These are phyloP conservation scores for Coemansia sp. DNA, from an alignment of 192 early-diverging fungal genomes.

Conservation along the genomic window DNA sequence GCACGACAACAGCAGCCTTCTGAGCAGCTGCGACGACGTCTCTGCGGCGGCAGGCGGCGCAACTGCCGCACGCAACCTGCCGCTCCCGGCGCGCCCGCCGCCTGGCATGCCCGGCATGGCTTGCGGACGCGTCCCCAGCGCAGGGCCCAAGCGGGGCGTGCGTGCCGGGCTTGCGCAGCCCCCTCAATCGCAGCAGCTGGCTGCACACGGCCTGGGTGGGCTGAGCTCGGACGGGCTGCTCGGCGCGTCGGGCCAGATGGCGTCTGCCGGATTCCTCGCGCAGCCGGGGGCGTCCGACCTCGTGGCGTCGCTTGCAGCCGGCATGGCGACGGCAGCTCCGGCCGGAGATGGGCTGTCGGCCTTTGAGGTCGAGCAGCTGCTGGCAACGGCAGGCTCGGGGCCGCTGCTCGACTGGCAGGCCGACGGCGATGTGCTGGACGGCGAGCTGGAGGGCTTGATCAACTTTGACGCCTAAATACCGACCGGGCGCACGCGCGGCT, in stretches of 20 bases:
- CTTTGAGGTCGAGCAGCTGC: constrained; percentile 21
- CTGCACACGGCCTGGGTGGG: not conserved
- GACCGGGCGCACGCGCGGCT: too few relatives aligned
- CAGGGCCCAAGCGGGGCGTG: not conserved
- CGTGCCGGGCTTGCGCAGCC: not conserved
- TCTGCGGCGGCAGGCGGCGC: not conserved
- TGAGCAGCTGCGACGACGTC: constrained; percentile 15
- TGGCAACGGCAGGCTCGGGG: constrained; percentile 7
- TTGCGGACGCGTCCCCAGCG: constrained; percentile 6
- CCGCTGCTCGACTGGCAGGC: constrained; percentile 31
- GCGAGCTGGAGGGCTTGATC: constrained; percentile 50
- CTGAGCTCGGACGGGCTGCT: not conserved
- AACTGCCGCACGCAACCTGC: not conserved
- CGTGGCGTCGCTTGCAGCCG: constrained; percentile 5
- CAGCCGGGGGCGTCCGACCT: not conserved
- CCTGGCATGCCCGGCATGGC: constrained; percentile 32
- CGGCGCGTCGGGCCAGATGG: too few relatives aligned
- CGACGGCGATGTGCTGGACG: constrained; percentile 37
- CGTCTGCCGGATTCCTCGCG: too few relatives aligned
- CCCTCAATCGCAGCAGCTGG: not conserved
- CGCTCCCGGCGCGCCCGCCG: constrained; percentile 21
- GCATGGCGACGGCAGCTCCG: constrained; percentile 35
- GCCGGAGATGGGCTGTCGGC: constrained; percentile 20
- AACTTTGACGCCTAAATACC: constrained; percentile 43
- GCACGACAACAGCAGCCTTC: constrained; percentile 28